Base-by-base conservation (phyloP, 2,329 filamentous ascomycete genomes). In the Ophiostoma tasmaniense region DNA sequence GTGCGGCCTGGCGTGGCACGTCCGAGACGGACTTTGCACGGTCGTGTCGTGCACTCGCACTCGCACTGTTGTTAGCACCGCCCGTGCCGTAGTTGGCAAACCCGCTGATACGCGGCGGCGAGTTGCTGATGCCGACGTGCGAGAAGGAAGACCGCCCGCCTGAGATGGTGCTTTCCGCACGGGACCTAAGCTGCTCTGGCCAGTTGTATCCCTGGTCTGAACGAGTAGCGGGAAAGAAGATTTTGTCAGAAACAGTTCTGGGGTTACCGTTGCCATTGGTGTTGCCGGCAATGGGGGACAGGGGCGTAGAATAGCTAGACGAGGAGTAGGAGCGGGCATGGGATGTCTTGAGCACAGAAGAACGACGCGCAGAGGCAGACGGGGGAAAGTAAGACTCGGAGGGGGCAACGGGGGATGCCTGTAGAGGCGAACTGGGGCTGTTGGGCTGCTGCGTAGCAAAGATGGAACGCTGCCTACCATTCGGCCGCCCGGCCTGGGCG, bases 191-290 rank as follows among this genome's bases (percentile, higher is more conserved):
- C 82, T 96, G 93, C 83, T 97, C 94, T 77, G 92, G 92, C 90
- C 94, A 97, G 81, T 96, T 96, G 85, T 96, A 97, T 79, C 91
- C 92, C 85, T 95, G 92, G 84, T 92, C 90, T 93, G 87, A 33
- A 37, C 61, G 61, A 37, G 61, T 20, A 64, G 61, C 81, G 80
- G 84, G 85, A 82, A 80, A 79, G 66, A 59, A 76, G 73, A 80
- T 81, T 80, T 81, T 81, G 88, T 90, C 85, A 90, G 88, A 88
- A 85, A 82, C 79, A 79, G 83, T 81, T 88, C 81, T 81, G 74
- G 81, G 78, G 25, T 25, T 22, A 22, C 50, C 8, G 50, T 61
- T 62, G 33, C 22, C n/a, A 11, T 8, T 37, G 25, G 25, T 25
- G 17, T 30, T 30, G 25, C 25, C 25, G 14, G 25, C 50, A 11